A percentile compares a stretch with the other conserved stretches of the same genome.
Conservation (phyloP, 2,329 filamentous ascomycete genomes). For the Colletotrichum chrysophilum region DNA sequence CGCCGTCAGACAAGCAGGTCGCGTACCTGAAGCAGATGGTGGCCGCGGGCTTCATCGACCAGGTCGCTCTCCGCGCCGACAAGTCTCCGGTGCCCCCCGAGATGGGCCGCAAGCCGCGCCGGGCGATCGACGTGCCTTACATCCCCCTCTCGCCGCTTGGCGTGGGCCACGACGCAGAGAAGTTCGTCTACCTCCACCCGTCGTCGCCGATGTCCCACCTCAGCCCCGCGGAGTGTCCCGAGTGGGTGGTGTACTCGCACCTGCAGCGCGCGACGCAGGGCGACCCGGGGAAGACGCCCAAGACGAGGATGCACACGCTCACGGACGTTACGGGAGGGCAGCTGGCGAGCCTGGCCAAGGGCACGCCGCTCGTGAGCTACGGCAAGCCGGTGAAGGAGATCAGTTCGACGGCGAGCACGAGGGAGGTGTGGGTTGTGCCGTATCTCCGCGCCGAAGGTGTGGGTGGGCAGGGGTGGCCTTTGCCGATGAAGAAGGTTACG, state of each 20-base stretch:
- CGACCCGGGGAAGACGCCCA: conserved; percentile 61
- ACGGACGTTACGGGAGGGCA: conserved; percentile 79
- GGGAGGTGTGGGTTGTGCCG: conserved; percentile 86
- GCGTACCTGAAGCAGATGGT: conserved; percentile 89
- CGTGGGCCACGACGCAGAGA: conserved; percentile 52
- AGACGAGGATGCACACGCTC: conserved; percentile 87
- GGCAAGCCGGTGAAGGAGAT: conserved; percentile 93
- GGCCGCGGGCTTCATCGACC: conserved; percentile 91
- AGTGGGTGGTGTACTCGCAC: conserved; percentile 87
- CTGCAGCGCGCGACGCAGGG: conserved; percentile 72
- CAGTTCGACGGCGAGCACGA: conserved; percentile 45
- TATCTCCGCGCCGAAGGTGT: conserved; percentile 72
- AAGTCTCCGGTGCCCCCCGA: conserved; percentile 77
- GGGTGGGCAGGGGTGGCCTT: conserved; percentile 77
- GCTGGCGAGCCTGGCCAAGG: conserved; percentile 79
- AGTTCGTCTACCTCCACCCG: conserved; percentile 86
- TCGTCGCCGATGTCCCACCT: conserved; percentile 78
- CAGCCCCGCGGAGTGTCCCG: conserved; percentile 75
- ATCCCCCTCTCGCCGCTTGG: conserved; percentile 79
- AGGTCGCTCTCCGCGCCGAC: conserved; percentile 91
- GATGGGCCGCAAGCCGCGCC: conserved; percentile 70
- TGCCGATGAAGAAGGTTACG: conserved; percentile 83
- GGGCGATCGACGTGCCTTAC: conserved; percentile 94
- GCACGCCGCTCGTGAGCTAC: conserved; percentile 82
- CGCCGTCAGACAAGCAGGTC: conserved; percentile 71